A percentile compares a stretch with the other conserved stretches of the same genome.
Evolutionary conservation across 345 rosid species (phyloP).

Genomic region (Anastatica hierochuntica): DNA sequence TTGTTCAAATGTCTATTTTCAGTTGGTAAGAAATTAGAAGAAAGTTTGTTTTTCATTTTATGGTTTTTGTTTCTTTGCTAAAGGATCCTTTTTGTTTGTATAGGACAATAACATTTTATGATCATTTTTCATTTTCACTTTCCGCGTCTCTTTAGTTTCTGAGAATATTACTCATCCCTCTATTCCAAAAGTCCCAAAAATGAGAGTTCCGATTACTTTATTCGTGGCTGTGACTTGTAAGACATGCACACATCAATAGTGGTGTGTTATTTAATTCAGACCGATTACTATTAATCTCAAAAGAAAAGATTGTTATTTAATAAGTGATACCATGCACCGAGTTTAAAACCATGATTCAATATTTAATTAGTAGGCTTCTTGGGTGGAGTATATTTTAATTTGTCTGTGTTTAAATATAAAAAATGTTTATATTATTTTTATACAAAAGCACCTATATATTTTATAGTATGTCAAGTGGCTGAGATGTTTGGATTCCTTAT

Average conservation of each 20-base stretch:
- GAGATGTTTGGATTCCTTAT: slow-evolving; percentile 27
- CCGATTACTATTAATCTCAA: neutral
- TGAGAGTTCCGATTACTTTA: slow-evolving; percentile 1
- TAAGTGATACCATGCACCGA: neutral
- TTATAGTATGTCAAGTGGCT: slow-evolving; percentile 9
- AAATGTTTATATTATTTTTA: slow-evolving; percentile 7
- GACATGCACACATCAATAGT: slow-evolving; percentile 18
- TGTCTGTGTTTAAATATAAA: no score
- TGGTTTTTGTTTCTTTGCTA: neutral
- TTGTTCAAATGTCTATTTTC: neutral
- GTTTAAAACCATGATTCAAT: slow-evolving; percentile 13
- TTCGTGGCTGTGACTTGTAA: slow-evolving; percentile 10
- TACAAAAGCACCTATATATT: neutral
- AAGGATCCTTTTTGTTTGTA: slow-evolving; percentile 7
- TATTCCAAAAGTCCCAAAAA: neutral
- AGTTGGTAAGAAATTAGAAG: neutral
- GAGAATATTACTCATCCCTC: no score
- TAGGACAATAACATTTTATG: neutral
- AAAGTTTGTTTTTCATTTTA: neutral
- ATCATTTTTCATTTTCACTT: no score
- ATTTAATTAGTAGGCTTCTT: slow-evolving; percentile 12
- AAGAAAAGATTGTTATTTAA: neutral
- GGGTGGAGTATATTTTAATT: slow-evolving; percentile 12
- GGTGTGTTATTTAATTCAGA: neutral
- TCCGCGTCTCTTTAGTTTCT: no score